phyloP scores from a whole-genome alignment of 2,329 filamentous ascomycete genomes.

The Ophiostoma sp. region DNA sequence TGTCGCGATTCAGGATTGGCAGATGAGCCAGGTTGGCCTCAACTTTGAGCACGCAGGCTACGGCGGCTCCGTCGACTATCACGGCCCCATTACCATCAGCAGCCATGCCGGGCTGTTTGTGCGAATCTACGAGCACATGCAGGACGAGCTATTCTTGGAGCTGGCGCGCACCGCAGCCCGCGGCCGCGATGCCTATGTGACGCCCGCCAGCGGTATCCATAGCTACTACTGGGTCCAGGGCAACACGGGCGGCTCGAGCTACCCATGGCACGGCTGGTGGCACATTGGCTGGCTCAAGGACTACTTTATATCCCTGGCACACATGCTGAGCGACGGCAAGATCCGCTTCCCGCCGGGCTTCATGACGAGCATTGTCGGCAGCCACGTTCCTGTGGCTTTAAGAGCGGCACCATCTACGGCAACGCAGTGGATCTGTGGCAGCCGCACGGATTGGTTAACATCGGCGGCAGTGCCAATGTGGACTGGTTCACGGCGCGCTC shows the following conservation, averaged over 20 bases:
- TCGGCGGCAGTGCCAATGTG: not conserved
- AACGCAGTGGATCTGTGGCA: not conserved
- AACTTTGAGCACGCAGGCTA: conserved; percentile 24
- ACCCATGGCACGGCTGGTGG: conserved; percentile 25
- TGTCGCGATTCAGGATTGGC: conserved; percentile 21
- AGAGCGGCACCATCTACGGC: not conserved
- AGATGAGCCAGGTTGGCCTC: conserved; percentile 21
- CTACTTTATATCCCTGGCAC: conserved; percentile 21
- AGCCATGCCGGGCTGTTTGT: conserved; percentile 23
- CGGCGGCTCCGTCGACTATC: conserved; percentile 18
- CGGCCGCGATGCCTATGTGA: conserved; percentile 23
- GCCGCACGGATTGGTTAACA: not conserved
- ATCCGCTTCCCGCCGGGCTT: conserved; percentile 22
- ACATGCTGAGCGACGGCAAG: conserved; percentile 18
- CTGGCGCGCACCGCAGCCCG: conserved; percentile 22
- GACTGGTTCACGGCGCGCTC: not conserved
- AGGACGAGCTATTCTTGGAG: conserved; percentile 20
- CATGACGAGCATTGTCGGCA: conserved; percentile 23
- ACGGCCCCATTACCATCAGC: conserved; percentile 22
- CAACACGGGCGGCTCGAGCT: conserved; percentile 23
- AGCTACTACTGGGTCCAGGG: conserved; percentile 24
- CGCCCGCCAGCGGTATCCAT: conserved; percentile 21
- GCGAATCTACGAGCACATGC: conserved; percentile 21
- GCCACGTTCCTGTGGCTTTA: conserved; percentile 17
- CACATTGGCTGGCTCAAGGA: conserved; percentile 25